Conservation (phyloP, 139 green algal species). For the Nannochloris sp. region DNA sequence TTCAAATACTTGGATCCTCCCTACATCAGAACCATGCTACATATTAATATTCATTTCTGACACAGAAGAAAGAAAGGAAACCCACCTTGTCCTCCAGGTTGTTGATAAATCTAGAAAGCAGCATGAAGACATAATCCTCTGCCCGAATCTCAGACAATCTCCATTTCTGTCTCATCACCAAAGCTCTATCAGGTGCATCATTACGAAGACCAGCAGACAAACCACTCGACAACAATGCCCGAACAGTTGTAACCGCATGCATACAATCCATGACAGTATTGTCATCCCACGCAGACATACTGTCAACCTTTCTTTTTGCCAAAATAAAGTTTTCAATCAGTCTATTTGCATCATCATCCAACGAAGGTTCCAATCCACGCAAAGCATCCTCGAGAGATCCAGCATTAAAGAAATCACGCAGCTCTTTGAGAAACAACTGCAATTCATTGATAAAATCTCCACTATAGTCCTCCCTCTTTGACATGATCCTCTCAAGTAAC, state of each 20-base stretch:
- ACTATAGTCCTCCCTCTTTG: conserved; percentile 45
- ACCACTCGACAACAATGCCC: conserved; percentile 36
- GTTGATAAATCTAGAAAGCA: conserved; percentile 66
- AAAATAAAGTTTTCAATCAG: conserved; percentile 41
- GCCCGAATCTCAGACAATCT: conserved; percentile 79
- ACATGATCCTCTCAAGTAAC: conserved; percentile 73
- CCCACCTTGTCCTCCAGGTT: conserved; percentile 48
- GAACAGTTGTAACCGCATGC: conserved; percentile 56
- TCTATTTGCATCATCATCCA: conserved; percentile 46
- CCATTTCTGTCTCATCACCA: conserved; percentile 81
- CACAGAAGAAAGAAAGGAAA: no score
- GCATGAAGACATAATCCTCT: conserved; percentile 91
- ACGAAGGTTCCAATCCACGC: conserved; percentile 13
- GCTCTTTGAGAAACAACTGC: conserved; percentile 76
- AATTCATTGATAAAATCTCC: conserved; percentile 84
- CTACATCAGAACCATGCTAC: no score
- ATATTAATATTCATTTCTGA: no score
- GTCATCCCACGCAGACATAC: conserved; percentile 1
- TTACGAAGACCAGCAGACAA: conserved; percentile 75
- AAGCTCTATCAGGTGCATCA: conserved; percentile 73
- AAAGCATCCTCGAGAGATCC: conserved; percentile 53
- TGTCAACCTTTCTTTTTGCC: conserved; percentile 48
- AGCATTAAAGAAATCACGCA: conserved; percentile 97
- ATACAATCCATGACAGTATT: conserved; percentile 57
- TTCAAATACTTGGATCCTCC: conserved; percentile 34